A percentile compares a stretch with the other conserved stretches of the same genome.
phyloP scores from a whole-genome alignment of 352 stramenopile genomes.

The Pythium aquatile region DNA sequence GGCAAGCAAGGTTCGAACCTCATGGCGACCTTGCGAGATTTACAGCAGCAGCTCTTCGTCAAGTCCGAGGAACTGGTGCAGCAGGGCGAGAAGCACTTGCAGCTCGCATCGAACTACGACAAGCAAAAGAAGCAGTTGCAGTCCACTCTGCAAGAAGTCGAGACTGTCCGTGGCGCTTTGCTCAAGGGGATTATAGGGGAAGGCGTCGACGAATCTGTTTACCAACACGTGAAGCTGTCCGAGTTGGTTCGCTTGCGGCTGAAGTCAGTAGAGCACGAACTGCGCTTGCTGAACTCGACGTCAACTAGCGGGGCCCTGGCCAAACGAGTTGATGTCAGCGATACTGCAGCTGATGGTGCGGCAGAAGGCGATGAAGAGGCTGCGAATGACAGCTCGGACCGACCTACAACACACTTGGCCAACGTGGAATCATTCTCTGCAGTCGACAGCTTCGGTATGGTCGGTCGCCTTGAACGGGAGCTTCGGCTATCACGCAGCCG shows the following conservation, averaged over 20 bases:
- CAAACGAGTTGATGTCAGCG: background rate
- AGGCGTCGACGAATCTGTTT: conserved; percentile 49
- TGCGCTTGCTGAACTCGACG: conserved; percentile 40
- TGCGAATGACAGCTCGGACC: background rate
- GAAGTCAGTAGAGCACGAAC: conserved; percentile 59
- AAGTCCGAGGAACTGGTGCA: conserved; percentile 75
- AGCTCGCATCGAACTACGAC: conserved; percentile 40
- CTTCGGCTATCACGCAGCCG: conserved; percentile 64
- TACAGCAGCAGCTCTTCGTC: conserved; percentile 69
- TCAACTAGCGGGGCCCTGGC: background rate
- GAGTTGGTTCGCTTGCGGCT: conserved; percentile 72
- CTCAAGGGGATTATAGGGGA: conserved; percentile 58
- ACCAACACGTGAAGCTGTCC: conserved; percentile 65
- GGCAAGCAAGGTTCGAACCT: conserved; percentile 26
- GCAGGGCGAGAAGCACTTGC: conserved; percentile 70
- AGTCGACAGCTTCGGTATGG: conserved; percentile 54
- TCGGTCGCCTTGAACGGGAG: conserved; percentile 66
- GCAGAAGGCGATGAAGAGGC: conserved; percentile 8
- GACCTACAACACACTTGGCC: conserved; percentile 34
- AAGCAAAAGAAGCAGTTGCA: conserved; percentile 43
- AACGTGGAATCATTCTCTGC: conserved; percentile 68
- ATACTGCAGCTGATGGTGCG: background rate
- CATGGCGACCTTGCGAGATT: conserved; percentile 33
- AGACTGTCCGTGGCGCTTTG: conserved; percentile 43
- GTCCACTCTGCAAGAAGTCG: conserved; percentile 51